A percentile compares a stretch with the other conserved stretches of the same genome.
phyloP scores from a whole-genome alignment of 768 basidiomycete species.

The Phanerodontia chrysosporium region DNA sequence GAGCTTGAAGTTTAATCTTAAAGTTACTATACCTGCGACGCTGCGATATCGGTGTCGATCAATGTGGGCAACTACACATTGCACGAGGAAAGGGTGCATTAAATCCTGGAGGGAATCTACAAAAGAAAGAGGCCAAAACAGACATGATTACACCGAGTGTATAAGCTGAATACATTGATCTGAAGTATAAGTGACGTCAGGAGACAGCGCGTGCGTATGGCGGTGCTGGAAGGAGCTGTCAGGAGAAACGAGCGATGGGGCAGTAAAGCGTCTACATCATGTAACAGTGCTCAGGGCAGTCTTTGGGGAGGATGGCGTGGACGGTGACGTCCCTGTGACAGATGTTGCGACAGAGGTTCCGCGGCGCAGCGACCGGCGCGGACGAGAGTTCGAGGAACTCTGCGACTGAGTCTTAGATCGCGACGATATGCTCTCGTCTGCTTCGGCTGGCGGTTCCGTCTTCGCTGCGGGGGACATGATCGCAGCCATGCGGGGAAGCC shows the following conservation, averaged over 20 bases:
- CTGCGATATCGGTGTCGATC: no score
- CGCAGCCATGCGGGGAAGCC: slow-evolving; percentile 10
- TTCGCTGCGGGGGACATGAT: slow-evolving; percentile 7
- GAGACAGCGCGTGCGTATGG: neutral
- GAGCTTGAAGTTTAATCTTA: no score
- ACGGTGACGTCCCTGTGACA: slow-evolving; percentile 16
- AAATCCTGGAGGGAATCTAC: slow-evolving; percentile 3
- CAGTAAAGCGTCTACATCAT: neutral
- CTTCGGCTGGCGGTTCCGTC: slow-evolving; percentile 1
- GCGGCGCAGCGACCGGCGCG: slow-evolving; percentile 19
- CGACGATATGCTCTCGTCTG: neutral
- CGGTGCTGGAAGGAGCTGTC: neutral
- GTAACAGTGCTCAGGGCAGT: slow-evolving; percentile 1
- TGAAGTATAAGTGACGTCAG: neutral
- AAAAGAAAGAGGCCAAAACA: neutral
- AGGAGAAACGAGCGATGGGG: neutral
- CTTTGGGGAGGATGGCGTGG: slow-evolving; percentile 14
- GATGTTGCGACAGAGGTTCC: slow-evolving; percentile 18
- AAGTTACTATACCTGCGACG: no score
- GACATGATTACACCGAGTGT: neutral
- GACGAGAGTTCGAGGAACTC: slow-evolving; percentile 3
- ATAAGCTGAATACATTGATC: neutral
- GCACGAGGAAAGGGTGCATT: neutral
- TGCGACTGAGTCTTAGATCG: neutral
- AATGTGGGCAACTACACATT: no score